phyloP scores from a whole-genome alignment of 768 basidiomycete species.

The Saitozyma sp. region DNA sequence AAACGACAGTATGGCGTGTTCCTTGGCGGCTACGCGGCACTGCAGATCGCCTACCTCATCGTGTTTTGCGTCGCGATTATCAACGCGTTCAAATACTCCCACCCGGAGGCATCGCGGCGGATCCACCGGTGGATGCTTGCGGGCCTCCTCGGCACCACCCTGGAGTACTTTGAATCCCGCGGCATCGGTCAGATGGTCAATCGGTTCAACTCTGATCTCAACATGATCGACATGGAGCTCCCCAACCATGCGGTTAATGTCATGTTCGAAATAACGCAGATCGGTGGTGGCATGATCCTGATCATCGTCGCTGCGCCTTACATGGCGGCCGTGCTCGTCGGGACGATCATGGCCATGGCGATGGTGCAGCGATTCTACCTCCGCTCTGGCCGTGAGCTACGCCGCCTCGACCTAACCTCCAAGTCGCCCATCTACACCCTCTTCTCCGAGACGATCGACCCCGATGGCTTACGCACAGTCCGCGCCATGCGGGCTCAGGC shows the following conservation, averaged over 20 bases:
- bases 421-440: constrained; percentile 12
- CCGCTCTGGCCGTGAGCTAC: constrained; percentile 17
- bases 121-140: constrained; percentile 18
- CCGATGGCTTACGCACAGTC: constrained; percentile 19
- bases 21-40: constrained; percentile 23
- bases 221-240: constrained; percentile 13
- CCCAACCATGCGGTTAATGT: constrained; percentile 18
- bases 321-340: constrained; percentile 21
- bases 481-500: constrained; percentile 22
- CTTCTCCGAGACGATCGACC: constrained; percentile 24
- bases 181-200: constrained; percentile 21
- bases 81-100: constrained; percentile 15
- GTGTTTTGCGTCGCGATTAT: constrained; percentile 7
- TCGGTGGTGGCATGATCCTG: constrained; percentile 10
- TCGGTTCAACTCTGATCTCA: constrained; percentile 27
- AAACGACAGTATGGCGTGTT: constrained; percentile 15
- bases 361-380: constrained; percentile 25
- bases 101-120: constrained; percentile 11
- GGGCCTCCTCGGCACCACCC: constrained; percentile 13
- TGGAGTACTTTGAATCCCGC: constrained; percentile 12
- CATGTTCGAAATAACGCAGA: constrained; percentile 6
- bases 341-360: constrained; percentile 5
- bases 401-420: constrained; percentile 14
- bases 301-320: constrained; percentile 18
- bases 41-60: constrained; percentile 19